These are phyloP conservation scores for Chrysoporthe deuterocubensis DNA, from an alignment of 2,329 filamentous ascomycete genomes.

Conservation along the genomic window DNA sequence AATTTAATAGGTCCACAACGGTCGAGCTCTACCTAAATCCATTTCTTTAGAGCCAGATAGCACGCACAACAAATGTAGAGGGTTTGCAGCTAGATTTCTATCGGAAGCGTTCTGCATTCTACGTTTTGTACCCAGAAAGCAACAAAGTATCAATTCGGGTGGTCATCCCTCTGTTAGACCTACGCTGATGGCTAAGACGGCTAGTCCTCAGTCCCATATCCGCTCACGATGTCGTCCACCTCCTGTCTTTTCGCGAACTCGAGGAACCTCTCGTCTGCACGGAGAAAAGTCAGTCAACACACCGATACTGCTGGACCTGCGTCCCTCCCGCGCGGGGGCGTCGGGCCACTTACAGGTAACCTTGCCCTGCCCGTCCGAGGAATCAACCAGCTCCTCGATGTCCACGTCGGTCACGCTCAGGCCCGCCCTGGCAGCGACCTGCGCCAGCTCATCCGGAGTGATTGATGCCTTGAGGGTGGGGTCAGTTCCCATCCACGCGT, in stretches of 20 bases:
- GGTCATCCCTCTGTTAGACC: not conserved
- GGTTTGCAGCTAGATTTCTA: not conserved
- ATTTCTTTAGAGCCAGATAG: too few relatives aligned
- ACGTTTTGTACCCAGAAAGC: not conserved
- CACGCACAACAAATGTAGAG: too few relatives aligned
- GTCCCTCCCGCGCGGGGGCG: not conserved
- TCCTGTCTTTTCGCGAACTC: conserved; percentile 41
- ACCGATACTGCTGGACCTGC: not conserved
- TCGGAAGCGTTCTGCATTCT: not conserved
- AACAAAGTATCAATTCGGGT: not conserved
- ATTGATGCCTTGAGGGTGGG: conserved; percentile 40
- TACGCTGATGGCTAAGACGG: not conserved
- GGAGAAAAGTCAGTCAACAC: conserved; percentile 4
- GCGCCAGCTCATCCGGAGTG: conserved; percentile 38
- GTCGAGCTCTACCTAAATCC: too few relatives aligned
- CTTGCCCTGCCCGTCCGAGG: conserved; percentile 41
- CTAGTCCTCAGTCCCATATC: conserved; percentile 25
- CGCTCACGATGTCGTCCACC: conserved; percentile 36
- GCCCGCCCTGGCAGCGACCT: conserved; percentile 39
- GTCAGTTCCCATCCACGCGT: conserved; percentile 43
- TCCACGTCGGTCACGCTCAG: conserved; percentile 41
- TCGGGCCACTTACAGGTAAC: conserved; percentile 39
- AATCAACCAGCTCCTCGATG: conserved; percentile 40
- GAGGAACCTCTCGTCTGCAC: conserved; percentile 40
- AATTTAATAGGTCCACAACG: too few relatives aligned